A percentile compares a stretch with the other conserved stretches of the same genome.
These are phyloP conservation scores for Jamesozyma hellenica DNA, from an alignment of 805 yeast genomes.

Conservation along the genomic window DNA sequence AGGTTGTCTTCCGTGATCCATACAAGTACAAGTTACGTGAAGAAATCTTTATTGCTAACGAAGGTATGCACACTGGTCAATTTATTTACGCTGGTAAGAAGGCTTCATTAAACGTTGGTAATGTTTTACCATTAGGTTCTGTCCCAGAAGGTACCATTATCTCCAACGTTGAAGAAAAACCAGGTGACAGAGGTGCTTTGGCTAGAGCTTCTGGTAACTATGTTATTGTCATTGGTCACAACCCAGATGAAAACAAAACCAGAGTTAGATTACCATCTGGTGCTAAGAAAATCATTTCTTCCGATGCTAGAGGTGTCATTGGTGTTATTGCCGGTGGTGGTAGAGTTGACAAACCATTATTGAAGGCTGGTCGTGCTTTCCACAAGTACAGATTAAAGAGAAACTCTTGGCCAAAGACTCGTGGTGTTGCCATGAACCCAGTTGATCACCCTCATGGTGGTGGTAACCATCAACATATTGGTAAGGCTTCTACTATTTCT, in stretches of 20 bases:
- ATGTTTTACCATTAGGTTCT: slow-evolving; percentile 91
- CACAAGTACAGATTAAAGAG: slow-evolving; percentile 99
- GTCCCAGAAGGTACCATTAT: slow-evolving; percentile 99
- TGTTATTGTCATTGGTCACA: slow-evolving; percentile 98
- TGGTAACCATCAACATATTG: slow-evolving; percentile 99
- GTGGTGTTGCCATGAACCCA: slow-evolving; percentile 99
- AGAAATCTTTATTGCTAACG: slow-evolving; percentile 98
- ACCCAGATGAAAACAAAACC: slow-evolving; percentile 98
- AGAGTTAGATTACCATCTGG: slow-evolving; percentile 99
- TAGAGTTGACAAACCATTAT: slow-evolving; percentile 98
- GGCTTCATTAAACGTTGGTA: slow-evolving; percentile 94
- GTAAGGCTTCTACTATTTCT: slow-evolving; percentile 98
- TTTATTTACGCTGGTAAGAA: slow-evolving; percentile 97
- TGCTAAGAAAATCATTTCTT: slow-evolving; percentile 92
- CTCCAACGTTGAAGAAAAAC: slow-evolving; percentile 96
- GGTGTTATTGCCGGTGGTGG: slow-evolving; percentile 99
- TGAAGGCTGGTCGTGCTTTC: slow-evolving; percentile 99
- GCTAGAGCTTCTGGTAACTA: slow-evolving; percentile 99
- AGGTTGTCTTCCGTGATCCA: slow-evolving; percentile 98
- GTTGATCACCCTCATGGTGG: slow-evolving; percentile 99
- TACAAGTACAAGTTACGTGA: slow-evolving; percentile 96
- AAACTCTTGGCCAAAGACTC: slow-evolving; percentile 99
- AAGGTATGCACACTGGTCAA: slow-evolving; percentile 99
- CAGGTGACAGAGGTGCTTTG: slow-evolving; percentile 99
- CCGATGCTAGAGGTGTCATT: slow-evolving; percentile 97